Conservation (phyloP, 2,329 filamentous ascomycete species). For the Fusarium anthophilum region DNA sequence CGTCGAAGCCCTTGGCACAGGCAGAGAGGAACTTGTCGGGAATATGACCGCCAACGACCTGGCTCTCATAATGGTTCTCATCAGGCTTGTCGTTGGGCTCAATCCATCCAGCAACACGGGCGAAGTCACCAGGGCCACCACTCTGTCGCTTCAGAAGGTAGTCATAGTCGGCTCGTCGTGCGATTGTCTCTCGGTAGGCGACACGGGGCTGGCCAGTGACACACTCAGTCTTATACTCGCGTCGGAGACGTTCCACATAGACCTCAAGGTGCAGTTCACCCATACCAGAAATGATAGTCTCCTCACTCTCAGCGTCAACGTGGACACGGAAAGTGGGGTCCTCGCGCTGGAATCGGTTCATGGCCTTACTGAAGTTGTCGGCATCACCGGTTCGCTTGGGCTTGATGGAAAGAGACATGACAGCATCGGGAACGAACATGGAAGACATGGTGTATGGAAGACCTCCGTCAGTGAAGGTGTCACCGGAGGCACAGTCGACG, state of each 20-base stretch:
- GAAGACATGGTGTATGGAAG: slow-evolving; percentile 96
- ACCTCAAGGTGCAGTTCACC: slow-evolving; percentile 97
- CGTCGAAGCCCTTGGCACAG: slow-evolving; percentile 93
- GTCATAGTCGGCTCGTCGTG: slow-evolving; percentile 83
- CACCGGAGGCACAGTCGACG: slow-evolving; percentile 95
- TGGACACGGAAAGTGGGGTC: slow-evolving; percentile 97
- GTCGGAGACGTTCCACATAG: slow-evolving; percentile 94
- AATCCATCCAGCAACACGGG: slow-evolving; percentile 89
- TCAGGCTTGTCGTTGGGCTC: slow-evolving; percentile 81
- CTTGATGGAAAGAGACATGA: slow-evolving; percentile 97
- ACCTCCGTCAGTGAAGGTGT: slow-evolving; percentile 95
- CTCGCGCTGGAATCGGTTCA: slow-evolving; percentile 98
- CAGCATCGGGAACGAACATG: slow-evolving; percentile 97
- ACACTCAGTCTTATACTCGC: slow-evolving; percentile 97
- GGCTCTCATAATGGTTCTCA: slow-evolving; percentile 85
- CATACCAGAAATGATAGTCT: slow-evolving; percentile 99
- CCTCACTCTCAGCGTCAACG: slow-evolving; percentile 89
- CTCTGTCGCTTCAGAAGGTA: slow-evolving; percentile 95
- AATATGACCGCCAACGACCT: slow-evolving; percentile 89
- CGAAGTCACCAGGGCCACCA: slow-evolving; percentile 94
- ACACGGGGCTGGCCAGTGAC: slow-evolving; percentile 96
- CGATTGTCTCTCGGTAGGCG: slow-evolving; percentile 95
- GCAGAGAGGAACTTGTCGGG: slow-evolving; percentile 95
- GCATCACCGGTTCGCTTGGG: slow-evolving; percentile 93
- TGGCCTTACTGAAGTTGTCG: slow-evolving; percentile 96